phyloP scores from a whole-genome alignment of 116 monocot genomes.

The Dioscorea cayenensis region DNA sequence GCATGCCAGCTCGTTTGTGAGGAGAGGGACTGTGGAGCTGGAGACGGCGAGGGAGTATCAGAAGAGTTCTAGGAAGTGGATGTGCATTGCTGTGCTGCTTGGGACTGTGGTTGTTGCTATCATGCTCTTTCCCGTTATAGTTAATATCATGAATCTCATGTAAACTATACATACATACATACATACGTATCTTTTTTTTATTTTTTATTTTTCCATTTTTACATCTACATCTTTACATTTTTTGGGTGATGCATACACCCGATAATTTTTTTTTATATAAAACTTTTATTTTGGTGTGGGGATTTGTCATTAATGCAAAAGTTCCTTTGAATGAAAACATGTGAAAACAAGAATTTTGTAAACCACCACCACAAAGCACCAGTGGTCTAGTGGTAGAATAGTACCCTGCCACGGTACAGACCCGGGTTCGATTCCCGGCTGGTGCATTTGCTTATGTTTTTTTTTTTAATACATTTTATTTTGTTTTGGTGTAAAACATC shows the following conservation, averaged over 20 bases:
- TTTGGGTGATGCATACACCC: no score
- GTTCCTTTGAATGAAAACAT: no score
- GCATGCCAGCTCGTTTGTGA: conserved; percentile 71
- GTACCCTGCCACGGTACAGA: conserved; percentile 99
- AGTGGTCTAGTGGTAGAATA: conserved; percentile 98
- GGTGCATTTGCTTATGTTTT: conserved; percentile 48
- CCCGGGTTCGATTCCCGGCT: conserved; percentile 99
- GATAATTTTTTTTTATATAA: no score
- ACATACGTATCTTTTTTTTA: no score
- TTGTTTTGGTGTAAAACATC: no score
- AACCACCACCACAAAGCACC: conserved; percentile 20
- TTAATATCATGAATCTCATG: not conserved
- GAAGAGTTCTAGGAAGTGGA: conserved; percentile 63
- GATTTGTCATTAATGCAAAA: no score
- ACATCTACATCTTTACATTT: no score
- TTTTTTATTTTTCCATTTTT: no score
- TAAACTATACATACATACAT: no score
- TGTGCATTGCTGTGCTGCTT: conserved; percentile 42
- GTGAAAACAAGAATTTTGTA: no score
- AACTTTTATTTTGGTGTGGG: no score
- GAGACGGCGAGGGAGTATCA: conserved; percentile 50
- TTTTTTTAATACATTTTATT: no score
- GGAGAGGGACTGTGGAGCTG: conserved; percentile 46
- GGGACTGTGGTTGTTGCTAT: conserved; percentile 26
- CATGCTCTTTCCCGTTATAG: conserved; percentile 31